phyloP scores from a whole-genome alignment of 2,329 filamentous ascomycete genomes.

The Clonostachys rhizophaga region DNA sequence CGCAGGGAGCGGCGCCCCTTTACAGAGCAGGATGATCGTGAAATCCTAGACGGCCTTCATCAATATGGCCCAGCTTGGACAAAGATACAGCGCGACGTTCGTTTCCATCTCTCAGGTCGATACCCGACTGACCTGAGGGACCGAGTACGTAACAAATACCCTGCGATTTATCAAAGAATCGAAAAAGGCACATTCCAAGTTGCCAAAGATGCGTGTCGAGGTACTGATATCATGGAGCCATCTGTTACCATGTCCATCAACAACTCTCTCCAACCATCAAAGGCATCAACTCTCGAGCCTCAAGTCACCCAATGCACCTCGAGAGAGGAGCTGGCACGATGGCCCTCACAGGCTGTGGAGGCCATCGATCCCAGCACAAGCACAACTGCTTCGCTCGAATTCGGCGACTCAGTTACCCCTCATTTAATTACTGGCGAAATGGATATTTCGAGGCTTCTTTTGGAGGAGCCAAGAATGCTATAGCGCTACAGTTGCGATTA shows the following conservation, averaged over 20 bases:
- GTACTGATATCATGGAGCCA: constrained; percentile 43
- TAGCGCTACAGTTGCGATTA: too few species aligned
- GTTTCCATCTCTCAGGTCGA: constrained; percentile 51
- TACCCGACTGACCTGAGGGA: constrained; percentile 62
- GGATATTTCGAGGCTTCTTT: constrained; percentile 55
- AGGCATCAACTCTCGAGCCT: constrained; percentile 28
- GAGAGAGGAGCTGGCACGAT: constrained; percentile 41
- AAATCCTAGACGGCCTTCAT: constrained; percentile 56
- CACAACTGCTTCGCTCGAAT: constrained; percentile 25
- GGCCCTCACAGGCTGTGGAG: constrained; percentile 21
- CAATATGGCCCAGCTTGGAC: constrained; percentile 61
- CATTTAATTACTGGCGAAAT: constrained; percentile 48
- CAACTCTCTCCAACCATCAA: constrained; percentile 33
- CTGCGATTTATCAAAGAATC: constrained; percentile 49
- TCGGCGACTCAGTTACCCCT: constrained; percentile 31
- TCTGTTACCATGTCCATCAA: constrained; percentile 44
- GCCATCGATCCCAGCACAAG: neutral
- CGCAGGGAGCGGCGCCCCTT: constrained; percentile 57
- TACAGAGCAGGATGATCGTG: constrained; percentile 56
- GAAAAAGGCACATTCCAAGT: constrained; percentile 48
- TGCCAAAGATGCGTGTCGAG: constrained; percentile 32
- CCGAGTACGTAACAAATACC: constrained; percentile 59
- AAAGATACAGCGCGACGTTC: constrained; percentile 56
- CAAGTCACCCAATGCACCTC: constrained; percentile 33
- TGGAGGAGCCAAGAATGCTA: constrained; percentile 36